Conservation (phyloP, 305 asterid genomes). For the Fraxinus sp. region DNA sequence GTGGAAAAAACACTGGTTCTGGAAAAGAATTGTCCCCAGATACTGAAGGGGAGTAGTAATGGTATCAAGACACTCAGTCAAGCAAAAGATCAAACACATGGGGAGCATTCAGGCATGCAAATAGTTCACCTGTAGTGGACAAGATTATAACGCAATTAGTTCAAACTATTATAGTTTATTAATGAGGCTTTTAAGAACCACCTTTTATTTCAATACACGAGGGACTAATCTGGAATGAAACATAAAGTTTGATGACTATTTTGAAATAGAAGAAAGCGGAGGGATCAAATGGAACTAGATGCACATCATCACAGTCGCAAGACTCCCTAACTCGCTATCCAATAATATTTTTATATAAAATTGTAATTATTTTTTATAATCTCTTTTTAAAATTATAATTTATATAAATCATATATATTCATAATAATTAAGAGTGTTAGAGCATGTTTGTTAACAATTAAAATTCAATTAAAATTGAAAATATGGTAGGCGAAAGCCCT, state of each 20-base stretch:
- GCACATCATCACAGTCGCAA: not conserved
- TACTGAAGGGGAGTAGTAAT: not conserved
- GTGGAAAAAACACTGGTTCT: conserved; percentile 92
- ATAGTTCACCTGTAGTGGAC: not conserved
- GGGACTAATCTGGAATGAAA: not conserved
- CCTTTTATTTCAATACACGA: not conserved
- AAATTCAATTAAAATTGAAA: no score
- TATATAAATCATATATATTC: no score
- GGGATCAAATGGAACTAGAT: not conserved
- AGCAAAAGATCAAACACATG: not conserved
- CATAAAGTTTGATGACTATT: not conserved
- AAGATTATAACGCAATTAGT: not conserved
- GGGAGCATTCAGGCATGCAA: not conserved
- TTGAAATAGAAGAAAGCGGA: not conserved
- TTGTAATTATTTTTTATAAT: no score
- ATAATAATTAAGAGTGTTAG: no score
- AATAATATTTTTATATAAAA: no score
- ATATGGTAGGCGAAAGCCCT: no score
- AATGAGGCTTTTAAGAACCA: not conserved
- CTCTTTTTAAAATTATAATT: no score
- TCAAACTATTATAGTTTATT: not conserved
- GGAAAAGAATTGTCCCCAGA: conserved; percentile 55
- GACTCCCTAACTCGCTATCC: not conserved
- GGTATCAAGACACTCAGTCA: not conserved
- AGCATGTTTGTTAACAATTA: no score